These are phyloP conservation scores for Petunia hybrid DNA, from an alignment of 305 asterid species.

Conservation along the genomic window DNA sequence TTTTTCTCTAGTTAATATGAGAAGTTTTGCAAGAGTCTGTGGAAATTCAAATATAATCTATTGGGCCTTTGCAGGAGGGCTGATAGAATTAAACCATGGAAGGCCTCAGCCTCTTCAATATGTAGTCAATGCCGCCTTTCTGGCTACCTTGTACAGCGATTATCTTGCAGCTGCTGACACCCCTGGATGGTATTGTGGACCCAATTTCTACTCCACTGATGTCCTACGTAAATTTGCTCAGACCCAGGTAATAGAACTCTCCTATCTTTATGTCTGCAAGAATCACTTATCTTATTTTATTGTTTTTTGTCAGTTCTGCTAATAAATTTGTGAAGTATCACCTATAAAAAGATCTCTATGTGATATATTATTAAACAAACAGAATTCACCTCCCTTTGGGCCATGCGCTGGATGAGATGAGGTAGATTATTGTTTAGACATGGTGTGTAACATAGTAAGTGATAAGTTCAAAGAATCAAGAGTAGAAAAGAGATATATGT, in stretches of 20 bases:
- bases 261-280: neutral
- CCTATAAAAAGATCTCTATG: neutral
- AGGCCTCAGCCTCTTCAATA: constrained; percentile 94
- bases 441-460: neutral
- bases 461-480: neutral
- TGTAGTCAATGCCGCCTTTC: constrained; percentile 81
- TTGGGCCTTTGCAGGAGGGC: constrained; percentile 65
- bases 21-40: neutral
- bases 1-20: neutral
- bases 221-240: constrained; percentile 79
- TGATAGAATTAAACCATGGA: constrained; percentile 87
- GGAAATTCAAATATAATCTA: neutral
- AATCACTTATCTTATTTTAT: neutral
- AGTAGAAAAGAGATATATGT: neutral
- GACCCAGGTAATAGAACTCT: constrained; percentile 65
- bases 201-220: constrained; percentile 77
- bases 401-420: too few species aligned
- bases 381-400: too few species aligned
- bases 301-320: neutral
- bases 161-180: constrained; percentile 88
- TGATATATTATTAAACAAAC: too few species aligned
- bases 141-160: constrained; percentile 81
- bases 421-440: too few species aligned
- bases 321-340: neutral
- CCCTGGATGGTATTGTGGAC: constrained; percentile 97